Conservation (phyloP, 352 stramenopile species). For the Globisporangium nagaii region DNA sequence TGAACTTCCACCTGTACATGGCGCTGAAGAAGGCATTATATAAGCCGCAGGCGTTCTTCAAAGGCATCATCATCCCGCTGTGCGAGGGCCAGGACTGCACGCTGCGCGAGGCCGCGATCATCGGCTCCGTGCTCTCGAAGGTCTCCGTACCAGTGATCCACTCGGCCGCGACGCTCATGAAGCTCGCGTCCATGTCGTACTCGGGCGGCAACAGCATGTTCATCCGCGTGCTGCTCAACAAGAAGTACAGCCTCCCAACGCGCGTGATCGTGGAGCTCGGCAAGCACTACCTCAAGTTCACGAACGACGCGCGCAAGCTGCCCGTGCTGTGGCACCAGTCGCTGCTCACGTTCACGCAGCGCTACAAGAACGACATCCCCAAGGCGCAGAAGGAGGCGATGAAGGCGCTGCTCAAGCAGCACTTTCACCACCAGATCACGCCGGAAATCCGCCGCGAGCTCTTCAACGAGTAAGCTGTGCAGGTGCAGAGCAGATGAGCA, state of each 20-base stretch:
- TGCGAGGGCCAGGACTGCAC: constrained; percentile 94
- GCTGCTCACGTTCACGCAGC: constrained; percentile 96
- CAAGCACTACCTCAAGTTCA: constrained; percentile 95
- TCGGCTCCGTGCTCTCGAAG: constrained; percentile 96
- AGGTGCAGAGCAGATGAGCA: too few relatives aligned
- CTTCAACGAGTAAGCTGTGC: constrained; percentile 60
- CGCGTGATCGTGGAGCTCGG: constrained; percentile 95
- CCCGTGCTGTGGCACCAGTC: constrained; percentile 99
- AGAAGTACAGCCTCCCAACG: constrained; percentile 99
- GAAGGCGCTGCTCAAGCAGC: constrained; percentile 88
- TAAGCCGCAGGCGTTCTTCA: constrained; percentile 99
- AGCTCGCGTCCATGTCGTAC: constrained; percentile 96
- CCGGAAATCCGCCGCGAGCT: constrained; percentile 97
- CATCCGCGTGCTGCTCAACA: constrained; percentile 98
- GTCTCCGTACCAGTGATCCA: constrained; percentile 99
- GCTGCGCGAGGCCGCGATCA: constrained; percentile 96
- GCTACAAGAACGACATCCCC: constrained; percentile 98
- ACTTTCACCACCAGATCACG: constrained; percentile 97
- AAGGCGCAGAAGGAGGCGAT: constrained; percentile 93
- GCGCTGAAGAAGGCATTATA: constrained; percentile 98
- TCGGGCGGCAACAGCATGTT: constrained; percentile 98
- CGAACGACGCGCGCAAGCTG: constrained; percentile 77
- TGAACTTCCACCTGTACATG: constrained; percentile 99
- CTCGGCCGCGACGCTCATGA: constrained; percentile 98
- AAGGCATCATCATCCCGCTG: constrained; percentile 98